These are phyloP conservation scores for Sporothrix brasiliensis DNA, from an alignment of 2,329 filamentous ascomycete genomes.

Conservation along the genomic window DNA sequence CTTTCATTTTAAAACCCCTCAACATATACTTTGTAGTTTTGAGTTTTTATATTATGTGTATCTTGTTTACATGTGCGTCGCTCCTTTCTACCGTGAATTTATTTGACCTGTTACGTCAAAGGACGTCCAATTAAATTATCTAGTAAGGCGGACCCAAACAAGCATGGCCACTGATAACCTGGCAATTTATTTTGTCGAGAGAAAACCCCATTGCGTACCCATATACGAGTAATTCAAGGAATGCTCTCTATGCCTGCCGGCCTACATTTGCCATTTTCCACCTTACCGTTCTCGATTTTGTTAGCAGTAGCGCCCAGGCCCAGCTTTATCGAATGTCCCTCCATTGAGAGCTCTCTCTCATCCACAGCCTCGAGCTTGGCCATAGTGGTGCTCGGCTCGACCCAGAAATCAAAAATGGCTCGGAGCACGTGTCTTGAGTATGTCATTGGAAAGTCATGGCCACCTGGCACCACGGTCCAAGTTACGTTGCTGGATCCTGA, in stretches of 20 bases:
- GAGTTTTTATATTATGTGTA: too few relatives aligned
- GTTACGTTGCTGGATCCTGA: conserved; percentile 47
- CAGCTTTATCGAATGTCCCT: background rate
- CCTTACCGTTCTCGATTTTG: background rate
- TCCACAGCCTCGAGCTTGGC: conserved; percentile 25
- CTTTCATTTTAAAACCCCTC: too few relatives aligned
- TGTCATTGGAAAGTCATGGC: conserved; percentile 67
- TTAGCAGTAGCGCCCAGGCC: too few relatives aligned
- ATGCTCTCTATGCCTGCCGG: background rate
- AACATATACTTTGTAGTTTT: too few relatives aligned
- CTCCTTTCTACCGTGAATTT: too few relatives aligned
- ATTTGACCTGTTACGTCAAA: too few relatives aligned
- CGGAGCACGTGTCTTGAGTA: conserved; percentile 50
- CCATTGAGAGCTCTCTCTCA: conserved; percentile 29
- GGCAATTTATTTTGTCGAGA: too few relatives aligned
- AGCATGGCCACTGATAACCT: too few relatives aligned
- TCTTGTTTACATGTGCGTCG: too few relatives aligned
- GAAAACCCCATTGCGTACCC: background rate
- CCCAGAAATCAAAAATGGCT: conserved; percentile 56
- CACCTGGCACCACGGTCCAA: conserved; percentile 57
- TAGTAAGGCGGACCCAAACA: too few relatives aligned
- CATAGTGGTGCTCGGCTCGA: conserved; percentile 27
- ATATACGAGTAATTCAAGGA: background rate
- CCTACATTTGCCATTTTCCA: background rate
- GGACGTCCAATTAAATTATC: too few relatives aligned